Evolutionary conservation across 768 basidiomycete species (phyloP), one percentile per base, ranked within the genome.

Genomic region (Boletus edulis): DNA sequence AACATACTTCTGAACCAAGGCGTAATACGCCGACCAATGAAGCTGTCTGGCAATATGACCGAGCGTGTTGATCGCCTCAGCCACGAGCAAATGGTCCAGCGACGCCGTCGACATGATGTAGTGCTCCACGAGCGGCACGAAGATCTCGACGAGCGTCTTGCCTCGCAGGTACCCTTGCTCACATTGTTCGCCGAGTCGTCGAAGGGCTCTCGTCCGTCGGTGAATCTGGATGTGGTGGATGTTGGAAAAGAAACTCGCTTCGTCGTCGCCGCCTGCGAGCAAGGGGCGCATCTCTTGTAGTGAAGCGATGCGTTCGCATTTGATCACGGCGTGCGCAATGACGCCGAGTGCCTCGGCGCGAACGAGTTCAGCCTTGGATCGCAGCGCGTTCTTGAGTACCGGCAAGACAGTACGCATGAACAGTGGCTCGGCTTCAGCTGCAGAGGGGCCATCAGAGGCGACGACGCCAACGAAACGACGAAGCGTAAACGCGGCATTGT

Each of bases 201-300:
- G 82, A 29, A 97, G 77, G 3, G 96, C 95, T 55, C 96, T 76
- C 2, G 86, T 85, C 22, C 96, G 85, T 58, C 95, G 84, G 69
- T 98, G 95, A 3, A 88, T 74, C 72, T 99, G 97, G 42, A 98
- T 83, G 67, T 99, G 97, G 50, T 89, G 83, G 46, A 98, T 84
- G 70, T 99, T 99, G 76, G 87, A 87, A 81, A 99, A 98, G 75
- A 98, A 95, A 67, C 89, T 94, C 32, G 93, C 94, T 70, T 99
- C 96, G 46, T 90, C 87, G 66, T 98, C 94, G 1, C 92, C 95
- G 17, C 79, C 84, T 9, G 90, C 91, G 32, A 98, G 79, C 8
- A 98, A 73, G 12, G 85, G 78, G 22, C 75, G 82, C 84, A 98
- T 86, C 66, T 98, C 94, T 47, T 83, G 84, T 27, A 98, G 71